phyloP scores from a whole-genome alignment of 148 eudicot species.

The Pouteria glomerata region DNA sequence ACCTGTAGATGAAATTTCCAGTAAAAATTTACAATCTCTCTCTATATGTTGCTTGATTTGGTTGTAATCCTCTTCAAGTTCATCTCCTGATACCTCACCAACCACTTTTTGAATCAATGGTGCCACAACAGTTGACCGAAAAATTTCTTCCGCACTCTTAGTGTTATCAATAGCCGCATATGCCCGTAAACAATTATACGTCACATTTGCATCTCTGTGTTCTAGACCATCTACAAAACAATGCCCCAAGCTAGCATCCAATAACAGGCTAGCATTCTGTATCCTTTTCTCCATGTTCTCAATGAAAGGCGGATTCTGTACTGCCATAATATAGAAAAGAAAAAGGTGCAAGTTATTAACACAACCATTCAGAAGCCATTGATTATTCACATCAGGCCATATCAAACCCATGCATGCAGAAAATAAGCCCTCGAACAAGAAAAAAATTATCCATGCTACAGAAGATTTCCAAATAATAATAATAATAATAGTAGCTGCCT shows the following conservation, averaged over 20 bases:
- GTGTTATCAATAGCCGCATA: conserved; percentile 96
- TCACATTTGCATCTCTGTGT: conserved; percentile 80
- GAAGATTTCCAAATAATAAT: too few species aligned
- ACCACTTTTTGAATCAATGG: conserved; percentile 54
- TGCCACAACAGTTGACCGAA: conserved; percentile 72
- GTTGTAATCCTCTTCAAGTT: conserved; percentile 69
- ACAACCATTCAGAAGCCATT: not conserved
- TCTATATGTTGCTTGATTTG: conserved; percentile 56
- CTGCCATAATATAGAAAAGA: conserved; percentile 61
- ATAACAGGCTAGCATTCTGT: conserved; percentile 64
- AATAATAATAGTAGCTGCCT: too few species aligned
- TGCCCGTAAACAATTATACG: conserved; percentile 95
- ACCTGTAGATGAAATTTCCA: conserved; percentile 87
- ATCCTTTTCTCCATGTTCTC: conserved; percentile 95
- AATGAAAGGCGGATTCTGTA: conserved; percentile 96
- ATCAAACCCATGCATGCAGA: not conserved
- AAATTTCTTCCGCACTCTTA: conserved; percentile 82
- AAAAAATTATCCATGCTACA: not conserved
- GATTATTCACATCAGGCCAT: not conserved
- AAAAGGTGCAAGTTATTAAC: conserved; percentile 17
- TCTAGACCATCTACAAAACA: conserved; percentile 89
- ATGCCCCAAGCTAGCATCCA: conserved; percentile 89
- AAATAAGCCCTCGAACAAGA: too few species aligned
- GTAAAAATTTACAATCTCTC: conserved; percentile 73
- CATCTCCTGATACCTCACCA: conserved; percentile 63